Conservation (phyloP, 345 rosid genomes). For the Salix exigua region DNA sequence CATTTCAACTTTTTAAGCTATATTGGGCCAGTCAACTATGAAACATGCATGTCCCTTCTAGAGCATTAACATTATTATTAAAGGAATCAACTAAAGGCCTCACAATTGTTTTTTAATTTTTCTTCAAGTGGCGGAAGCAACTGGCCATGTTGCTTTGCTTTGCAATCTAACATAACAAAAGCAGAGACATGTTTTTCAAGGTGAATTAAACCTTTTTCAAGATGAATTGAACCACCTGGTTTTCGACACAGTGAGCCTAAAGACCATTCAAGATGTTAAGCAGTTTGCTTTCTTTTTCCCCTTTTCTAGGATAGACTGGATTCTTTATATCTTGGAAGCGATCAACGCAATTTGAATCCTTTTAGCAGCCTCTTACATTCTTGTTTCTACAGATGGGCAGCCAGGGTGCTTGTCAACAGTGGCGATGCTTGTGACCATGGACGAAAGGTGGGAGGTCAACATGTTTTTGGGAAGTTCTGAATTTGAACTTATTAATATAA, state of each 20-base stretch:
- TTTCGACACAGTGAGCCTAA: slow-evolving; percentile 9
- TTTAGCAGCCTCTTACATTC: not conserved
- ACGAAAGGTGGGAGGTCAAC: slow-evolving; percentile 57
- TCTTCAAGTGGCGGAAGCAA: slow-evolving; percentile 21
- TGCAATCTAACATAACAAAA: slow-evolving; percentile 2
- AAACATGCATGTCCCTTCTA: slow-evolving; percentile 10
- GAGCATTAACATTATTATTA: not conserved
- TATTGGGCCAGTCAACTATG: slow-evolving; percentile 8
- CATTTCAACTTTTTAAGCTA: not conserved
- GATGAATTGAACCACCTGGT: slow-evolving; percentile 14
- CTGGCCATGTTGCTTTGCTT: slow-evolving; percentile 21
- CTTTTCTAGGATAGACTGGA: not conserved
- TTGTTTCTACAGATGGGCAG: slow-evolving; percentile 73
- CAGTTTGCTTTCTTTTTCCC: no score
- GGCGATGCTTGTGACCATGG: slow-evolving; percentile 86
- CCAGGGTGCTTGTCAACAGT: slow-evolving; percentile 87
- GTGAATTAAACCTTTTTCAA: slow-evolving; percentile 10
- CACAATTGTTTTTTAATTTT: slow-evolving; percentile 9
- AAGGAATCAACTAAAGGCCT: slow-evolving; percentile 5
- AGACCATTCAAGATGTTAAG: not conserved
- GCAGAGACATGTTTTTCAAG: not conserved
- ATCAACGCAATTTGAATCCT: not conserved
- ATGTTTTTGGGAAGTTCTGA: slow-evolving; percentile 1
- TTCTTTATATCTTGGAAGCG: not conserved
- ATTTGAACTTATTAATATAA: not conserved